These are phyloP conservation scores for Pseudogymnoascus sp. DNA, from an alignment of 2,329 filamentous ascomycete genomes.

Conservation along the genomic window DNA sequence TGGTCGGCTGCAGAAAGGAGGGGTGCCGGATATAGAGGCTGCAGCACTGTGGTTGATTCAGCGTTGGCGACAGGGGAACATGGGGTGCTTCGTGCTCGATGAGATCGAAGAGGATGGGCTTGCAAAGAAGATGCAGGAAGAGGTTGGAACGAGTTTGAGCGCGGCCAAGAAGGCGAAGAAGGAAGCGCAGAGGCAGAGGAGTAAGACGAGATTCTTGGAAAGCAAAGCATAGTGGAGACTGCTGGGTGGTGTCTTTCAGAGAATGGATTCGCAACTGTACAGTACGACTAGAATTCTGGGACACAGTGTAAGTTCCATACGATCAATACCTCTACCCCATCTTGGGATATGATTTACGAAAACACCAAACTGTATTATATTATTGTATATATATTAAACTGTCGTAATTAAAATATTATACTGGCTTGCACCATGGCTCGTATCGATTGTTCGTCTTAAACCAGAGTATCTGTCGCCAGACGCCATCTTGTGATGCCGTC, in stretches of 20 bases:
- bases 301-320: background rate
- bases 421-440: background rate
- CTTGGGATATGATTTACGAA: conserved; percentile 1
- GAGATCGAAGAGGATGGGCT: conserved; percentile 58
- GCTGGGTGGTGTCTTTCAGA: background rate
- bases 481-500: background rate
- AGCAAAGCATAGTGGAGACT: background rate
- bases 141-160: conserved; percentile 53
- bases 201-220: conserved; percentile 16
- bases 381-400: conserved; percentile 2
- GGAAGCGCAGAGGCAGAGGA: conserved; percentile 43
- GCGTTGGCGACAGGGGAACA: conserved; percentile 68
- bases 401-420: background rate
- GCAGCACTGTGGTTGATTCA: conserved; percentile 76
- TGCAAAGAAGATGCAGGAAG: conserved; percentile 42
- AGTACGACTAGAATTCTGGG: conserved; percentile 5
- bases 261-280: background rate
- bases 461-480: background rate
- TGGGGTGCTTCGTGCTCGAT: conserved; percentile 77
- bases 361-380: conserved; percentile 5
- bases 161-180: conserved; percentile 65
- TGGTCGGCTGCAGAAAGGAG: conserved; percentile 70
- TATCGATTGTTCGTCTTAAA: background rate
- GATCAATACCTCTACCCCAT: background rate
- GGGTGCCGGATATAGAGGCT: conserved; percentile 61